phyloP scores from a whole-genome alignment of 192 early-diverging fungal species.

The Coemansia furcata region DNA sequence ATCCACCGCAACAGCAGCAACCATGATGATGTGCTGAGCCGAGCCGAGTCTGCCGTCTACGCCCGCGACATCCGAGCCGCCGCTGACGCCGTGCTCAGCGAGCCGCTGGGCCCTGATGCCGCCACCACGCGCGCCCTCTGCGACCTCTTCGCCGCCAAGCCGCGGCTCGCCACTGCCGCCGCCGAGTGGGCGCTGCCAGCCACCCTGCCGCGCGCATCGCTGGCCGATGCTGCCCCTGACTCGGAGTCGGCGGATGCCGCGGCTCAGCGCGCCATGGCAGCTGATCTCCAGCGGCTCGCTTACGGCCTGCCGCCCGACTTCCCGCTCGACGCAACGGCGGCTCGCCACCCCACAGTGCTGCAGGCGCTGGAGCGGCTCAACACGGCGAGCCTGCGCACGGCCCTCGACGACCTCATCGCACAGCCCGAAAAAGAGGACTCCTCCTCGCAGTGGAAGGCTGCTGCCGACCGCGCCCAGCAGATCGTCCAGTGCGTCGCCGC shows the following conservation, averaged over 20 bases:
- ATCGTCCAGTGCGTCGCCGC: conserved; percentile 35
- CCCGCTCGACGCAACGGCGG: conserved; percentile 37
- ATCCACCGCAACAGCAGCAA: conserved; percentile 4
- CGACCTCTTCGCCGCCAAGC: conserved; percentile 47
- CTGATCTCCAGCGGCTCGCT: conserved; percentile 31
- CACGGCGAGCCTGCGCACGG: conserved; percentile 38
- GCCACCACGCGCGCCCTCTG: conserved; percentile 20
- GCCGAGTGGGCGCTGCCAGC: conserved; percentile 43
- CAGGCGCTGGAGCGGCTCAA: conserved; percentile 49
- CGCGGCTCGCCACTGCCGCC: conserved; percentile 16
- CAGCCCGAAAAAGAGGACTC: not conserved
- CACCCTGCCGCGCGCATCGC: conserved; percentile 3
- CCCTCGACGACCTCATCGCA: conserved; percentile 21
- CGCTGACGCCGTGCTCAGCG: conserved; percentile 25
- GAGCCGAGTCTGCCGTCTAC: conserved; percentile 27
- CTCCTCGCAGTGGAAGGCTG: conserved; percentile 28
- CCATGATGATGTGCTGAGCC: not conserved
- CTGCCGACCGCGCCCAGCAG: conserved; percentile 32
- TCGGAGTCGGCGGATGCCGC: not conserved
- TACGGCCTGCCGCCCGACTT: conserved; percentile 50
- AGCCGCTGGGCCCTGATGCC: not conserved
- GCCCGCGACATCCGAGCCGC: conserved; percentile 36
- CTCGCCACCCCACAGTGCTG: conserved; percentile 35
- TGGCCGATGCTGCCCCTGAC: conserved; percentile 9
- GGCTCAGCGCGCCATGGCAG: conserved; percentile 14